Base-by-base conservation (phyloP, 176 grass and related monocot species). In the Musa troglodytarum region DNA sequence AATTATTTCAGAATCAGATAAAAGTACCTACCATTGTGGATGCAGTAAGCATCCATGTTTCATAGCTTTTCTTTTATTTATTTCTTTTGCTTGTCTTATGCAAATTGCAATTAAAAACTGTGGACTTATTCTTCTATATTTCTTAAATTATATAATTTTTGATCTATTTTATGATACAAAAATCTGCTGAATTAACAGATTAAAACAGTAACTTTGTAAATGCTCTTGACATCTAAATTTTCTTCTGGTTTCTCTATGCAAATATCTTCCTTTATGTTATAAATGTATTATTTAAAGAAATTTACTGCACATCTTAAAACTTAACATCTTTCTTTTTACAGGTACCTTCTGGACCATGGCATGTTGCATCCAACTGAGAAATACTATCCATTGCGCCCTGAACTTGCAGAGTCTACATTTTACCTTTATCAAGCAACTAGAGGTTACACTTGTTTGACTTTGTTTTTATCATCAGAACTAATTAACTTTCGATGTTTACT, bases 361-460 rank as follows among this genome's bases (percentile, higher is more conserved):
- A 87, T 81, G 79, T 65, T 98, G 81, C 94, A 98, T 81, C 94
- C 94, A 26, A 93, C 94, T 49, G 94, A 98, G 75, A 98, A 90
- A 82, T 98, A 98, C 57, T 98, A 98, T 80, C 94, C 94, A 43
- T 87, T 93, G 64, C 87, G 94, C 13, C 94, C 94, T 69, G 94
- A 98, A 80, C 82, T 98, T 89, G 94, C 90, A 53, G 94, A 98
- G 77, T 98, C 94, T 75, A 98, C 94, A 80, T 98, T 90, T 89
- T 93, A 91, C 85, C 94, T 98, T 89, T 98, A 98, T 77, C 94
- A 98, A 91, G 94, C 94, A 85, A 98, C 94, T 75, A 98, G 89
- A 93, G 94, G 94, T 88, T 29, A 64, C 69, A 10, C 82, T 54
- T n/a, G 2, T 81, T 51, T 43, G 34, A 43, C 4, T 43, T 43